Evolutionary conservation across 1,139 yeast species (phyloP), one percentile per base, ranked within the genome.

Genomic region (Yamadazyma siamensis): DNA sequence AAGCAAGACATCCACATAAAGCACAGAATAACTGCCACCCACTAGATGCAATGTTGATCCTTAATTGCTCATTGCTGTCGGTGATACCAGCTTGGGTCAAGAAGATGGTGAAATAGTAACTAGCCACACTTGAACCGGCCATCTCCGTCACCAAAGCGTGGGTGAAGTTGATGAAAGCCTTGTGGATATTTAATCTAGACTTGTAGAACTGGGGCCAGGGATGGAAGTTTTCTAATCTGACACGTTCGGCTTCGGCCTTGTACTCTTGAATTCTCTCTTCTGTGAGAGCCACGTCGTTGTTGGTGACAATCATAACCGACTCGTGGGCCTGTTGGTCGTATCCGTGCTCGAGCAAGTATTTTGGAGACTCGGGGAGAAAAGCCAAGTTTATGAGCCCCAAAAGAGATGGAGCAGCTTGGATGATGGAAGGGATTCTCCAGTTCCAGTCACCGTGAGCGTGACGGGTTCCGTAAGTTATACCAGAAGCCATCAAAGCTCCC

Each of bases 81-180:
- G 31, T 5, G 15, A 41, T 41, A 20, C 46, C 46, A 4, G 43
- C 43, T 32, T 39, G 36, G 5, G 19, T n/a, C 13, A 41, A 35
- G 7, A 41, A 18, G 18, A 41, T 38, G 6, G 43, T 31, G 22
- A 43, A 40, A 32, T 43, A 43, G 25, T 39, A 39, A 14, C 40
- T 31, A 4, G 44, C 47, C 8, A 43, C 43, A 3, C 48, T 41
- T 6, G 47, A 41, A 15, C 50, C 49, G n/a, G 36, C 44, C 41
- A 45, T 36, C 31, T 44, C 49, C 4, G 37, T 32, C 10, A 44
- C 5, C 14, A 41, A 13, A 2, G 43, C 46, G n/a, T 43, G 47
- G n/a, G 39, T 29, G 9, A 38, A 25, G 22, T 29, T 33, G 10
- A 44, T 44, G 10, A 34, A 8, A 2, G 27, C 28, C 21, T 40